A percentile compares a stretch with the other conserved stretches of the same genome.
These are phyloP conservation scores for Drechslera avenae DNA, from an alignment of 2,329 filamentous ascomycete species.

Conservation along the genomic window DNA sequence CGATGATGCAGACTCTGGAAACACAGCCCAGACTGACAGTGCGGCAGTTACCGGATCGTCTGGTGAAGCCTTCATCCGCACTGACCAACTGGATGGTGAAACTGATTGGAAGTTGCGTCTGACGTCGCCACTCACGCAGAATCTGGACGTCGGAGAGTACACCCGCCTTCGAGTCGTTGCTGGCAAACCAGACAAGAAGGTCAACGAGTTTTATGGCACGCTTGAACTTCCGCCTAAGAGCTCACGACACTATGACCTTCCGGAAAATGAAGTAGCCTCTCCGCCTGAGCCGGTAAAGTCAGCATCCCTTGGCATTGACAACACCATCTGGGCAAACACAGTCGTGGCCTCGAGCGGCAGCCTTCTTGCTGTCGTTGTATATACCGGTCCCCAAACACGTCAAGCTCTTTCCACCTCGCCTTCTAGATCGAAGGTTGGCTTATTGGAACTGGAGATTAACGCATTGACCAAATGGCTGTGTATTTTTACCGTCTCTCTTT, in stretches of 20 bases:
- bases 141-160: constrained; percentile 74
- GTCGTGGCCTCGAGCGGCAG: constrained; percentile 91
- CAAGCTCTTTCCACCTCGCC: constrained; percentile 91
- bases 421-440: constrained; percentile 89
- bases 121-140: constrained; percentile 83
- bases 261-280: constrained; percentile 32
- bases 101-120: constrained; percentile 97
- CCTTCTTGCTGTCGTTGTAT: constrained; percentile 87
- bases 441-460: constrained; percentile 96
- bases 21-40: constrained; percentile 21
- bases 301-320: constrained; percentile 85
- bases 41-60: constrained; percentile 48
- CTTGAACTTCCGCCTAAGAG: constrained; percentile 70
- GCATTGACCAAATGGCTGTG: constrained; percentile 96
- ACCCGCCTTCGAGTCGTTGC: constrained; percentile 71
- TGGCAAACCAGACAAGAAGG: constrained; percentile 88
- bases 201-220: constrained; percentile 94
- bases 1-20: constrained; percentile 24
- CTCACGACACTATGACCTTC: constrained; percentile 55
- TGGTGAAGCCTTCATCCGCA: constrained; percentile 95
- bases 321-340: constrained; percentile 98
- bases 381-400: constrained; percentile 91
- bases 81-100: constrained; percentile 95
- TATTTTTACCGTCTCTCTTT: constrained; percentile 81
- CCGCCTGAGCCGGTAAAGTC: constrained; percentile 54